These are phyloP conservation scores for Potentilla sterilis DNA, from an alignment of 306 rosid genomes.

Conservation along the genomic window DNA sequence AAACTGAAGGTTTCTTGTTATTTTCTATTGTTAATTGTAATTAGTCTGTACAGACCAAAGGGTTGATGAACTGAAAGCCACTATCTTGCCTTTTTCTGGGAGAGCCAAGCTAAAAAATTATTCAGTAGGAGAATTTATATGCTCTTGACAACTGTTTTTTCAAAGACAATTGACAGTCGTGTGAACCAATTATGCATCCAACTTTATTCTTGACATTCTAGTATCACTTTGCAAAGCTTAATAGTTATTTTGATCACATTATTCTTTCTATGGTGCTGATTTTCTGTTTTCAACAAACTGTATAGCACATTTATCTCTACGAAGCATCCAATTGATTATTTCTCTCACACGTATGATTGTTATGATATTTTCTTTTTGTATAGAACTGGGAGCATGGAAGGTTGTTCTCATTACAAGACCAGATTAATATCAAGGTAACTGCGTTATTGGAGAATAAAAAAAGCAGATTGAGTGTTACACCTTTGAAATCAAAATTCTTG, in stretches of 20 bases:
- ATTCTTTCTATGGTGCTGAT: conserved; percentile 6
- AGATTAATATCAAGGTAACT: conserved; percentile 77
- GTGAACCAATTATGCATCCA: background rate
- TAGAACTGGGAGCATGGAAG: conserved; percentile 80
- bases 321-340: conserved; percentile 7
- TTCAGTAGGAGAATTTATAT: background rate
- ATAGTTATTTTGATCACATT: background rate
- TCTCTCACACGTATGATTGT: background rate
- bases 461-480: conserved; percentile 7
- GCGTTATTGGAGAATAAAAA: conserved; percentile 1
- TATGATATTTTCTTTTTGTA: conserved; percentile 20
- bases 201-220: background rate
- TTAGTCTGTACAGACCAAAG: background rate
- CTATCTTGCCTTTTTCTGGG: background rate
- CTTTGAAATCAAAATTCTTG: conserved; percentile 16
- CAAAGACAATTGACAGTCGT: background rate
- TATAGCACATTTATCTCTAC: background rate
- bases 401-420: conserved; percentile 83
- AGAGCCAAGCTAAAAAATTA: background rate
- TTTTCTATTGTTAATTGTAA: background rate
- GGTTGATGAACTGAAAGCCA: background rate
- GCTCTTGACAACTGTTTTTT: background rate
- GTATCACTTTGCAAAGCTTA: background rate
- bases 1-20: background rate
- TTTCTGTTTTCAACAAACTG: background rate